Evolutionary conservation across 164 flowering plant genomes (phyloP).

Genomic region (Chimonanthus salicifolius): DNA sequence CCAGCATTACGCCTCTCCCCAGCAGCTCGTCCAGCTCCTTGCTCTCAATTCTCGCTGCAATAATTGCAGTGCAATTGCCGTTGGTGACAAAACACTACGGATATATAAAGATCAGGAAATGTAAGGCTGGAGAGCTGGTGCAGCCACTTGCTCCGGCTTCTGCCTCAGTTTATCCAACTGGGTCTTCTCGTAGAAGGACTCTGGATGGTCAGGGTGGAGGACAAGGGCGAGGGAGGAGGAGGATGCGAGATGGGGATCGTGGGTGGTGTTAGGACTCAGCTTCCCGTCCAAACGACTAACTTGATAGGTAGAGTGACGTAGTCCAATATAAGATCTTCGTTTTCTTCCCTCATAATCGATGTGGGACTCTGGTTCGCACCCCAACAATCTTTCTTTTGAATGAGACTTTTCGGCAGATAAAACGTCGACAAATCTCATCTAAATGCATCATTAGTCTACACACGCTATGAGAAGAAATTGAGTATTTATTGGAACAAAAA

Average conservation of each 20-base stretch:
- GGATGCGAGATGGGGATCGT: conserved; percentile 54
- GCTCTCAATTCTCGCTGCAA: conserved; percentile 32
- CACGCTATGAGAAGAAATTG: too few species aligned
- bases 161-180: conserved; percentile 44
- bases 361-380: too few species aligned
- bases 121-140: conserved; percentile 52
- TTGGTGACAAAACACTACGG: conserved; percentile 52
- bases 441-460: too few species aligned
- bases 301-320: conserved; percentile 71
- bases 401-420: too few species aligned
- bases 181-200: conserved; percentile 62
- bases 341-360: too few species aligned
- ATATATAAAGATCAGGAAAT: conserved; percentile 50
- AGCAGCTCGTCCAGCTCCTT: conserved; percentile 45
- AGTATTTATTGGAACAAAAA: too few species aligned
- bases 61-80: conserved; percentile 25
- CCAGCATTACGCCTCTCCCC: conserved; percentile 16
- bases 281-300: background rate
- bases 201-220: conserved; percentile 57
- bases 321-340: too few species aligned
- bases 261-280: conserved; percentile 24
- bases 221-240: too few species aligned
- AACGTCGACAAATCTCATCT: too few species aligned
- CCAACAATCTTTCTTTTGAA: too few species aligned
- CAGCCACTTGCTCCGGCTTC: conserved; percentile 20